Percentiles rank a stretch among this genome's conserved stretches.
Evolutionary conservation across 805 yeast genomes (phyloP).

Genomic region (Pichia heedii): DNA sequence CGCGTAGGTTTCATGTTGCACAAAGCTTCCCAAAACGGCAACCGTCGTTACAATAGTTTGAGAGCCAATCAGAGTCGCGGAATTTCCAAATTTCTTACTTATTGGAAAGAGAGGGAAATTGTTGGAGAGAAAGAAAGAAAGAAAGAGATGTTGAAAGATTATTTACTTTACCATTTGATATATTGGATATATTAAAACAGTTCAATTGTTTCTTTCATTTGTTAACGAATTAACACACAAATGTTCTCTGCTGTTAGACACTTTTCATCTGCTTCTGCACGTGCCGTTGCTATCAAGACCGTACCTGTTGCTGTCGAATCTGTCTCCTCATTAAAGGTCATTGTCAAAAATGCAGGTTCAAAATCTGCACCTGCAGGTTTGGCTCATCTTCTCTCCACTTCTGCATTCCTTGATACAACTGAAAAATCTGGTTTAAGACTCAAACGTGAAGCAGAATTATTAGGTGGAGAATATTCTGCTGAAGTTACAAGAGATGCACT

Average conservation of each 20-base stretch:
- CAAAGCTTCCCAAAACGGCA: not conserved
- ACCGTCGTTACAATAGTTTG: not conserved
- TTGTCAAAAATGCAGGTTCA: slow-evolving; percentile 77
- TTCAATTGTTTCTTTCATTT: not conserved
- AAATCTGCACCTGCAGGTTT: slow-evolving; percentile 68
- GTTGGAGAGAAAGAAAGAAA: no score
- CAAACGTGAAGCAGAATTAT: slow-evolving; percentile 87
- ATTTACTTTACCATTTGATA: no score
- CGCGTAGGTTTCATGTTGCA: no score
- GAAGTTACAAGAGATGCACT: slow-evolving; percentile 76
- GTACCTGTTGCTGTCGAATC: slow-evolving; percentile 43
- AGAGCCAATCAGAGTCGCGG: slow-evolving; percentile 1
- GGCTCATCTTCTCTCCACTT: slow-evolving; percentile 77
- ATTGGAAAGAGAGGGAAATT: no score
- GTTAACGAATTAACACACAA: not conserved
- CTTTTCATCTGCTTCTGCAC: slow-evolving; percentile 32
- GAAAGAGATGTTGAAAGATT: no score
- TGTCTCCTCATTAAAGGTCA: slow-evolving; percentile 69
- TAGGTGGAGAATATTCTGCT: slow-evolving; percentile 75
- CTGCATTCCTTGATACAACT: slow-evolving; percentile 73
- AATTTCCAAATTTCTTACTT: slow-evolving; percentile 1
- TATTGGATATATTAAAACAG: no score
- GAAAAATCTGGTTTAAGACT: slow-evolving; percentile 83
- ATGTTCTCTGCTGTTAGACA: slow-evolving; percentile 29
- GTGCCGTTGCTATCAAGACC: slow-evolving; percentile 35